Evolutionary conservation across 176 grass and related monocot genomes (phyloP), one percentile per base, ranked within the genome.

Genomic region (Musa acuminata): DNA sequence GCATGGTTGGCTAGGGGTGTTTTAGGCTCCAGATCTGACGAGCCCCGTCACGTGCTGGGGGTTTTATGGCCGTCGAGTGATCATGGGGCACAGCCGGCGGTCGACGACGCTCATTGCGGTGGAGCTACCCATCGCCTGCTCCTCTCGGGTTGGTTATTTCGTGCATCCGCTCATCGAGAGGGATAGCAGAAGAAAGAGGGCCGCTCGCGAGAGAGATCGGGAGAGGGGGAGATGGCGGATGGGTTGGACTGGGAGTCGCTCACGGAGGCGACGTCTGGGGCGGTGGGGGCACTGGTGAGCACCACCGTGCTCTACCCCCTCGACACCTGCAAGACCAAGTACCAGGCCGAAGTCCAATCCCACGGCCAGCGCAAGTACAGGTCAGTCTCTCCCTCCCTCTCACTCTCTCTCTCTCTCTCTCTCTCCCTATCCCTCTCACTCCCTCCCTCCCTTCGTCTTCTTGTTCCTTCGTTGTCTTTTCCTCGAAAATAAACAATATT

Each of bases 281-380:
- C 95, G 6, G 76, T 98, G 49, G 95, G 90, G 52, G 78, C 95
- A 62, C 86, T 98, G 75, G 86, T 91, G 77, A 93, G 95, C 82
- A 98, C 90, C 82, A 91, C 86, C 77, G 84, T 80, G 49, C 82
- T 98, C 19, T 98, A 98, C 81, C 95, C 95, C 27, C 95, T 98
- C 69, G 95, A 98, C 84, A 98, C 88, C 80, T 98, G 95, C 85
- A 99, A 99, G 80, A 87, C 88, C 52, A 99, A 87, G 82, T 91
- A 87, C 85, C 95, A 99, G 84, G 95, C 95, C 51, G 95, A 99
- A 78, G 82, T 99, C 53, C 84, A 80, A 65, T 81, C 95, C 9
- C 80, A 89, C 1, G 95, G 88, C 52, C 62, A 16, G 1, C 78
- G 82, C 69, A 99, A 99, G 79, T 99, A 99, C 79, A 99, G 95